A percentile compares a stretch with the other conserved stretches of the same genome.
phyloP scores from a whole-genome alignment of 306 rosid genomes.

The Pterocarpus macrocarpus region DNA sequence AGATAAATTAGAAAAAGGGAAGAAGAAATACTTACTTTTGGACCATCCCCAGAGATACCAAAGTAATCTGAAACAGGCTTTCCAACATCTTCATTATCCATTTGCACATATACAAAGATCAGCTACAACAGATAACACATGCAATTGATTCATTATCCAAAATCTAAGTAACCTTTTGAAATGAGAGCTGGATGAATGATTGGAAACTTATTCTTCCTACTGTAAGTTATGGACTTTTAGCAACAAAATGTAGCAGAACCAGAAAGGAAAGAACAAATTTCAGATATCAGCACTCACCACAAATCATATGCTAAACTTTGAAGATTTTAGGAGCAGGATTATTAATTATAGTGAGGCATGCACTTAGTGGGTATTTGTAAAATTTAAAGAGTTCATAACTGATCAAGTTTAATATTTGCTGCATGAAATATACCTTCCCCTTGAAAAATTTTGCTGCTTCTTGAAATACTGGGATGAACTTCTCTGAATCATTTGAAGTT shows the following conservation, averaged over 20 bases:
- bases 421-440: conserved; percentile 76
- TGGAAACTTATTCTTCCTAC: neutral
- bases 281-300: conserved; percentile 20
- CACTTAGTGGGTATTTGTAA: neutral
- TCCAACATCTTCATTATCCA: conserved; percentile 91
- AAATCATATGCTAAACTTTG: neutral
- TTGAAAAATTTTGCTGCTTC: conserved; percentile 87
- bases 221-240: neutral
- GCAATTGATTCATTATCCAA: neutral
- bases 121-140: conserved; percentile 68
- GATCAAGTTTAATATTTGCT: neutral
- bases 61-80: conserved; percentile 93
- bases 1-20: conserved; percentile 14
- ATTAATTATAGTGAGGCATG: neutral
- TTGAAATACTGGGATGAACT: conserved; percentile 70
- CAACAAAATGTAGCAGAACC: conserved; percentile 23
- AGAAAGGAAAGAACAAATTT: conserved; percentile 11
- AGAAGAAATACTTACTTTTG: conserved; percentile 65
- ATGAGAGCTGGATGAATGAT: neutral
- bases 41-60: conserved; percentile 80
- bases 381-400: neutral
- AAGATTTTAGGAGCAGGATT: conserved; percentile 17
- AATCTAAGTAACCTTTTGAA: neutral
- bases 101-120: conserved; percentile 80
- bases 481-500: conserved; percentile 75